Percentiles rank a stretch among this genome's conserved stretches.
phyloP scores from a whole-genome alignment of 1,284 basidiomycete genomes.

The Golubevia pallescens region DNA sequence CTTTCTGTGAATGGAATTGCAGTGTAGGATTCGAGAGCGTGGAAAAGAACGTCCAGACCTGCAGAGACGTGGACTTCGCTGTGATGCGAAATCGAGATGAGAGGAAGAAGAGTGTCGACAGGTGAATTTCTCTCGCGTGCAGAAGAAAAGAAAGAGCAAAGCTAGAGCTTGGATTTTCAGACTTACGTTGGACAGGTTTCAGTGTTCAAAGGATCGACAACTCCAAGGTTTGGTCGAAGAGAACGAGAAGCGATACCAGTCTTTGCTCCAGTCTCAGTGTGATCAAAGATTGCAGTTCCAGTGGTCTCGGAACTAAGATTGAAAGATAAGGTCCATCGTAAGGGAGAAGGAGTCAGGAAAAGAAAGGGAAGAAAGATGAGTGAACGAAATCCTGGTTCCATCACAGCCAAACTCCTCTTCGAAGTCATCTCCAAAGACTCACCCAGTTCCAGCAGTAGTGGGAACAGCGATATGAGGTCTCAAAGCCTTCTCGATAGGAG shows the following conservation, averaged over 20 bases:
- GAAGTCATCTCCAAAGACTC: not conserved
- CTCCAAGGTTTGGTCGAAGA: constrained; percentile 85
- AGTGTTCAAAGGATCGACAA: constrained; percentile 83
- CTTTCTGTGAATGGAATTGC: constrained; percentile 89
- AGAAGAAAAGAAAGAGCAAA: not conserved
- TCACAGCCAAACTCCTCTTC: too few relatives aligned
- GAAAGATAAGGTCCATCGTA: too few relatives aligned
- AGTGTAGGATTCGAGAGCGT: constrained; percentile 90
- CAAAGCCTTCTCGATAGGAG: constrained; percentile 78
- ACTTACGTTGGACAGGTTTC: constrained; percentile 69
- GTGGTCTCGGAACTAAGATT: constrained; percentile 75
- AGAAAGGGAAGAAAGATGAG: too few relatives aligned
- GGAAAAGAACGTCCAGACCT: constrained; percentile 88
- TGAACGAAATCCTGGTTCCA: too few relatives aligned
- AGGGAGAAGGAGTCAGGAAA: too few relatives aligned
- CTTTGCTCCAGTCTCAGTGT: constrained; percentile 77
- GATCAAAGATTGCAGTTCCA: constrained; percentile 94
- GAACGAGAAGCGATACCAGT: constrained; percentile 93
- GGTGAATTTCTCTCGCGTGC: not conserved
- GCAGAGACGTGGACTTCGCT: constrained; percentile 86
- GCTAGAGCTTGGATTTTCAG: not conserved
- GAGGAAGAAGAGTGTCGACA: not conserved
- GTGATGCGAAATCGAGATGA: constrained; percentile 67
- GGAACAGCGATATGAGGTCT: constrained; percentile 89
- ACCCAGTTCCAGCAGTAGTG: constrained; percentile 96